Evolutionary conservation across 192 early-diverging fungal species (phyloP).

Genomic region (Diversispora eburnea): DNA sequence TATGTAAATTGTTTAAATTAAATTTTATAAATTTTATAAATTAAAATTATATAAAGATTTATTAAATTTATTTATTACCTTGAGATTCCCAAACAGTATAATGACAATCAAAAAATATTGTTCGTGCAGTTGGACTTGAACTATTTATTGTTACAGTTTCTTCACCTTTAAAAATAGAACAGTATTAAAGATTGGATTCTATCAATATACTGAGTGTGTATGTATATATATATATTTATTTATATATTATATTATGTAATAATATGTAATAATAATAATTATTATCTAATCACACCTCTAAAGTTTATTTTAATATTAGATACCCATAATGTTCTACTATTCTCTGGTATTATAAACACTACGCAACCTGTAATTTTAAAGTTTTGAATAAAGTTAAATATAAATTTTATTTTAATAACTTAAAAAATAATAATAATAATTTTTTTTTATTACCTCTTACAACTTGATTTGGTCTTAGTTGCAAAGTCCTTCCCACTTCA

Average conservation of each 20-base stretch:
- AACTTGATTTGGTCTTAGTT: slow-evolving; percentile 7
- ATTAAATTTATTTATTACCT: too few relatives aligned
- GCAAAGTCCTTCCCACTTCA: slow-evolving; percentile 11
- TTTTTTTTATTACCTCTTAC: slow-evolving; percentile 10
- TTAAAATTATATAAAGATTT: too few relatives aligned
- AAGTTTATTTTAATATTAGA: slow-evolving; percentile 12
- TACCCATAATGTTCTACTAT: neutral
- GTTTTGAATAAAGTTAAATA: neutral
- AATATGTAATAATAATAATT: neutral
- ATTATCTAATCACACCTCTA: neutral
- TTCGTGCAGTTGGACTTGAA: neutral
- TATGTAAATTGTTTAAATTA: too few relatives aligned
- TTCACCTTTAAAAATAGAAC: neutral
- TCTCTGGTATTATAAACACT: neutral
- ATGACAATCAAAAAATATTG: slow-evolving; percentile 7
- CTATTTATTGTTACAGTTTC: neutral
- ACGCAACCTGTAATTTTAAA: neutral
- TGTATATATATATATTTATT: too few relatives aligned
- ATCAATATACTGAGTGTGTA: too few relatives aligned
- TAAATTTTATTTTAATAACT: neutral
- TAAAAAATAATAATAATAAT: neutral
- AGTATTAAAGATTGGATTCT: neutral
- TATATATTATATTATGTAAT: neutral
- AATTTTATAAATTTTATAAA: too few relatives aligned
- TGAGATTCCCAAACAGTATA: neutral